phyloP scores from a whole-genome alignment of 768 basidiomycete genomes.

The Terana coerulea region DNA sequence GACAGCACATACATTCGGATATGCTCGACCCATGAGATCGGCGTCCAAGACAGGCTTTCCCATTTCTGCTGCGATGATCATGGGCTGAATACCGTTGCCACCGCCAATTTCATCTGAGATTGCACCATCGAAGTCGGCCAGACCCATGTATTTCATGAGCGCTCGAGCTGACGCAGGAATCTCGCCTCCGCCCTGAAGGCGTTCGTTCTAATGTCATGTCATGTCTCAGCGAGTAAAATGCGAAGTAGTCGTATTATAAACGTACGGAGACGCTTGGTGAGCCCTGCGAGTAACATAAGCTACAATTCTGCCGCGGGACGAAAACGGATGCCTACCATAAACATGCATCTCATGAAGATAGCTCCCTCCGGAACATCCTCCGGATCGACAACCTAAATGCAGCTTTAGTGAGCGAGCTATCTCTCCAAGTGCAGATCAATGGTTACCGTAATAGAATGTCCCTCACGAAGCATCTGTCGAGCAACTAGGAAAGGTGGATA shows the following conservation, averaged over 20 bases:
- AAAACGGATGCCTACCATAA: slow-evolving; percentile 18
- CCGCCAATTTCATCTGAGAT: slow-evolving; percentile 39
- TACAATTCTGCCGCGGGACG: neutral
- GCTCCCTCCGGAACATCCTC: slow-evolving; percentile 40
- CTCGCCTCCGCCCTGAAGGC: slow-evolving; percentile 24
- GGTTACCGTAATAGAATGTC: slow-evolving; percentile 27
- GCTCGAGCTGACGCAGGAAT: slow-evolving; percentile 19
- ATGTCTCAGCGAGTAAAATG: neutral
- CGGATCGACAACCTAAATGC: slow-evolving; percentile 25
- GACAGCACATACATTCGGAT: slow-evolving; percentile 22
- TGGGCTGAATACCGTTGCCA: slow-evolving; percentile 34
- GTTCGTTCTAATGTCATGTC: slow-evolving; percentile 22
- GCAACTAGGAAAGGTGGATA: slow-evolving; percentile 47
- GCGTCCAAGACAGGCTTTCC: slow-evolving; percentile 31
- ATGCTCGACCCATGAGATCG: slow-evolving; percentile 37
- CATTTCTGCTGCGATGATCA: slow-evolving; percentile 25
- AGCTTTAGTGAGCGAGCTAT: neutral
- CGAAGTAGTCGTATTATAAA: neutral
- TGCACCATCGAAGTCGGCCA: slow-evolving; percentile 18
- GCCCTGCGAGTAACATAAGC: slow-evolving; percentile 11
- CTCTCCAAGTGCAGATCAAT: neutral
- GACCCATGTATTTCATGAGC: slow-evolving; percentile 22
- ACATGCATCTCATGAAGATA: slow-evolving; percentile 22
- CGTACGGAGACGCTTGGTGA: slow-evolving; percentile 25
- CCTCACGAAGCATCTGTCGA: slow-evolving; percentile 49